Percentiles rank a stretch among this genome's conserved stretches.
These are phyloP conservation scores for Xylariomycetidae sp. DNA, from an alignment of 2,329 filamentous ascomycete species.

Conservation along the genomic window DNA sequence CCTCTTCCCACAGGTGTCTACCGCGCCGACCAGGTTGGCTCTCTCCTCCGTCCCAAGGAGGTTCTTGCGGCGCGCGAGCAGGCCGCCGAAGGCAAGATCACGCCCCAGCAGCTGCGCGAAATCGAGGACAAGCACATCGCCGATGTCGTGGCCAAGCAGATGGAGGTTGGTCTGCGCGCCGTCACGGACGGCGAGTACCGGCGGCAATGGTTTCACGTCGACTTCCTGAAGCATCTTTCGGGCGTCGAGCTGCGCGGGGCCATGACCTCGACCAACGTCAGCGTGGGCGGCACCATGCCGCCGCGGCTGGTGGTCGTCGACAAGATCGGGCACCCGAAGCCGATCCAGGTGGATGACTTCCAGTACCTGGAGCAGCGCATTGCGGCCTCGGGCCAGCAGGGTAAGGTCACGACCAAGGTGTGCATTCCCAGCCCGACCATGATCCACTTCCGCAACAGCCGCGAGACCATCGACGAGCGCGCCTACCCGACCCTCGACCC, in stretches of 20 bases:
- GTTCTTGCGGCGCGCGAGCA: constrained; percentile 44
- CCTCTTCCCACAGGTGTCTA: constrained; percentile 36
- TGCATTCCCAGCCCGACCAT: constrained; percentile 54
- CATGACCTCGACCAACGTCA: constrained; percentile 35
- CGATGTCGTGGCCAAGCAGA: constrained; percentile 41
- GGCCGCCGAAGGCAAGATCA: constrained; percentile 36
- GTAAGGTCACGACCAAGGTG: constrained; percentile 42
- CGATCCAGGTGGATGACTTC: constrained; percentile 52
- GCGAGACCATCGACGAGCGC: constrained; percentile 44
- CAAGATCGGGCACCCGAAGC: constrained; percentile 45
- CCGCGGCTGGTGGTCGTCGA: constrained; percentile 47
- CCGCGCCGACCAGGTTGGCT: constrained; percentile 51
- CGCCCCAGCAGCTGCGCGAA: constrained; percentile 37
- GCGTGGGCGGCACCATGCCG: constrained; percentile 45
- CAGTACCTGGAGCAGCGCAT: constrained; percentile 45
- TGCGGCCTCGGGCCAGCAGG: constrained; percentile 18
- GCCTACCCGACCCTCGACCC: constrained; percentile 49
- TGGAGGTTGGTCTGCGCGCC: constrained; percentile 40
- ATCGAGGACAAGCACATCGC: constrained; percentile 45
- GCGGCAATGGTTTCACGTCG: constrained; percentile 52
- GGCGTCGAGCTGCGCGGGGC: constrained; percentile 46
- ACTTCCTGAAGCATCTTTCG: constrained; percentile 48
- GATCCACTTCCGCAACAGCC: constrained; percentile 52
- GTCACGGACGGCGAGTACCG: constrained; percentile 53
- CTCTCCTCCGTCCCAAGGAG: constrained; percentile 44